Conservation (phyloP, 345 rosid genomes). For the Camelina hispida region DNA sequence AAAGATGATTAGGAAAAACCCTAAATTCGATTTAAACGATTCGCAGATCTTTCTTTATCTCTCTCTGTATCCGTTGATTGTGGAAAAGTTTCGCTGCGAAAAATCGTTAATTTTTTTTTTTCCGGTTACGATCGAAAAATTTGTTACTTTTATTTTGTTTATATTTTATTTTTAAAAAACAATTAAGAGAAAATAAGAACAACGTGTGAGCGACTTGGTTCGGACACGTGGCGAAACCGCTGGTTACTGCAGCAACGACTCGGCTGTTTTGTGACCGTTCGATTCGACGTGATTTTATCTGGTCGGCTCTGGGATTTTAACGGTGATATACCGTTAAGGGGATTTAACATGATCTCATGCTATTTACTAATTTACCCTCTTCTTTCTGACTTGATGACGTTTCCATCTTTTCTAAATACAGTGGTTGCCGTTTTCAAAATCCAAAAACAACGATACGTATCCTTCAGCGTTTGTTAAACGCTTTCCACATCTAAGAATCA, state of each 20-base stretch:
- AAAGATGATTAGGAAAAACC: slow-evolving; percentile 47
- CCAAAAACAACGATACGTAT: slow-evolving; percentile 3
- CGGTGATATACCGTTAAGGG: slow-evolving; percentile 25
- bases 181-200: slow-evolving; percentile 23
- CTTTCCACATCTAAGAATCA: slow-evolving; percentile 8
- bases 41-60: slow-evolving; percentile 39
- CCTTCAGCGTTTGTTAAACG: neutral
- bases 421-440: slow-evolving; percentile 11
- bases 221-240: slow-evolving; percentile 40
- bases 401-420: slow-evolving; percentile 17
- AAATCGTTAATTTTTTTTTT: neutral
- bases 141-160: neutral
- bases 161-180: neutral
- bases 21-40: slow-evolving; percentile 42
- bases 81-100: slow-evolving; percentile 31
- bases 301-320: slow-evolving; percentile 18
- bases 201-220: slow-evolving; percentile 43
- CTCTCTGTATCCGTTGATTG: slow-evolving; percentile 30
- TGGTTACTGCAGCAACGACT: slow-evolving; percentile 24
- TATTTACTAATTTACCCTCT: neutral
- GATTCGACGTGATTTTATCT: slow-evolving; percentile 40
- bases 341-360: neutral
- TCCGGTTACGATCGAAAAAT: slow-evolving; percentile 1
- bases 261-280: slow-evolving; percentile 30
- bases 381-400: neutral